Evolutionary conservation across 1,284 basidiomycete species (phyloP), one percentile per base, ranked within the genome.

Genomic region (Rhodotorula glutinis): DNA sequence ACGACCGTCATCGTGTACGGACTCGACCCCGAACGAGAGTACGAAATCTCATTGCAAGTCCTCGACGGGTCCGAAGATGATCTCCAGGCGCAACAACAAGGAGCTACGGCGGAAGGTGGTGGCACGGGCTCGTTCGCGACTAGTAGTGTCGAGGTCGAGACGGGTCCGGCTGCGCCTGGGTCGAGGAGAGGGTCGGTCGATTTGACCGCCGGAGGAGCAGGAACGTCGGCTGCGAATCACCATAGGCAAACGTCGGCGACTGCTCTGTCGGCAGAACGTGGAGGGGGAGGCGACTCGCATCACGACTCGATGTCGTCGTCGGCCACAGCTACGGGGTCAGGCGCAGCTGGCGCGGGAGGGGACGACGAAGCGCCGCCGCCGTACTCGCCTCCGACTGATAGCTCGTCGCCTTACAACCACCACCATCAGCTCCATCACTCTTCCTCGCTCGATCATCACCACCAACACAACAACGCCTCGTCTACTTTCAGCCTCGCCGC

Each of bases 1-100:
- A 73, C 67, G 29, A 73, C 72, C 44, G 66, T 73, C 16, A 73
- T 73, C 40, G 67, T 73, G 13, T 73, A 71, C 38, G 72, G 72
- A 5, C 57, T 73, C 23, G 69, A 69, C 21, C 69, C 66, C 14
- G 60, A 51, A 19, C 33, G 66, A 3, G 66, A 73, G 29, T 73
- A 73, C 58, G 72, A 73, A 51, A 68, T 73, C 41, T 49, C 61
- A 23, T 44, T 73, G 13, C 69, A 71, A 17, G 71, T 73, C 38
- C 60, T 67, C 38, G 66, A 65, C 10, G 58, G 43, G 43, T 25
- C 46, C 8, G 49, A 55, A 19, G 38, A 52, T 19, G 19, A 53
- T 5, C 33, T 11, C 5, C 33, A 38, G 7, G 16, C 10, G 58
- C 10, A 19, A n/a, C 33, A 4, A 33, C 33, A 0, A 27, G 49